Conservation (phyloP, 805 yeast genomes). For the Metschnikowia dekortorum region DNA sequence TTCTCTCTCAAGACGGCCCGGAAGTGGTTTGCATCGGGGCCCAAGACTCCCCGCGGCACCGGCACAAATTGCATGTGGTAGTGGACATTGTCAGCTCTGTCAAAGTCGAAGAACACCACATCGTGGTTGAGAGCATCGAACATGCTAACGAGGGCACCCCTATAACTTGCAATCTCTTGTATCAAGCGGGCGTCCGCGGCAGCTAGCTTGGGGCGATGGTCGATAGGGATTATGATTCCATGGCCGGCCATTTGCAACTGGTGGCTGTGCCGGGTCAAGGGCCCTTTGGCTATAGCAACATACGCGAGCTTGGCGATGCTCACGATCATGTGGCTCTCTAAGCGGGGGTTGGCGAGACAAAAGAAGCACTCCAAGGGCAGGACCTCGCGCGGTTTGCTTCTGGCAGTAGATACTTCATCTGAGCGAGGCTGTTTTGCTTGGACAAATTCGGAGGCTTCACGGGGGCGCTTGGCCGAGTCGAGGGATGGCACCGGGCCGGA, state of each 20-base stretch:
- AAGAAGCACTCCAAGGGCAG: slow-evolving; percentile 69
- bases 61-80: slow-evolving; percentile 77
- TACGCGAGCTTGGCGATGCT: slow-evolving; percentile 67
- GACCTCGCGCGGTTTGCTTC: slow-evolving; percentile 28
- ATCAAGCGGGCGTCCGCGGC: not conserved
- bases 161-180: slow-evolving; percentile 41
- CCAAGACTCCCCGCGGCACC: slow-evolving; percentile 38
- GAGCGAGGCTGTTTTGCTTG: not conserved
- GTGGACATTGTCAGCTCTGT: slow-evolving; percentile 62
- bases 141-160: slow-evolving; percentile 47
- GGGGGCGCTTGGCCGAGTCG: not conserved
- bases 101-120: slow-evolving; percentile 67
- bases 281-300: slow-evolving; percentile 82
- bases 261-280: slow-evolving; percentile 53
- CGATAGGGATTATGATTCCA: slow-evolving; percentile 73
- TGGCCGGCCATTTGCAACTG: slow-evolving; percentile 68
- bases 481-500: too few species aligned
- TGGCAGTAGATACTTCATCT: not conserved
- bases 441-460: not conserved
- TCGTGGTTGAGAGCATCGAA: slow-evolving; percentile 39
- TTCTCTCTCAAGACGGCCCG: slow-evolving; percentile 43
- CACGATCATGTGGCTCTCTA: slow-evolving; percentile 75
- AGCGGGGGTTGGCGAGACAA: slow-evolving; percentile 74
- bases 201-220: slow-evolving; percentile 50
- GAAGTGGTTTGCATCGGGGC: slow-evolving; percentile 35